Conservation (phyloP, 225 moss, liverwort and hornwort species). For the Sphagnum tenellum region DNA sequence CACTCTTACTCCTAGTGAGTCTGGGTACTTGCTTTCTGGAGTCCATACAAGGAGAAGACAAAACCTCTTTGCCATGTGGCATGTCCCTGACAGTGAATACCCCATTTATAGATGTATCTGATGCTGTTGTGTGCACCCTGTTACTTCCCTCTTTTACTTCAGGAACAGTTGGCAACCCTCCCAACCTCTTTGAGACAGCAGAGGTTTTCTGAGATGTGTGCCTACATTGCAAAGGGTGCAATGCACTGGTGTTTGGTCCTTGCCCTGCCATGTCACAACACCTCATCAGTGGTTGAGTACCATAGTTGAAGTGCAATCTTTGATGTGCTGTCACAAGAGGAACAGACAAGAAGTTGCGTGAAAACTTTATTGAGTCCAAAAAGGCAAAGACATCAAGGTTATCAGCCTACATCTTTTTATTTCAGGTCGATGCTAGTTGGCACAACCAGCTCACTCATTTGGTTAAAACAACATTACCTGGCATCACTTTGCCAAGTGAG, state of each 20-base stretch:
- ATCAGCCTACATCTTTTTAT: no score
- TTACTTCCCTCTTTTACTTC: slow-evolving; percentile 27
- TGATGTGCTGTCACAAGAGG: no score
- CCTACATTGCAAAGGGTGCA: slow-evolving; percentile 17
- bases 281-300: no score
- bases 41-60: slow-evolving; percentile 6
- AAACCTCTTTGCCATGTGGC: slow-evolving; percentile 21
- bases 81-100: slow-evolving; percentile 33
- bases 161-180: slow-evolving; percentile 22
- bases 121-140: slow-evolving; percentile 12
- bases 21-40: slow-evolving; percentile 15
- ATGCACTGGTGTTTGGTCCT: slow-evolving; percentile 16
- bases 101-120: slow-evolving; percentile 11
- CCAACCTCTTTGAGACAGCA: slow-evolving; percentile 11
- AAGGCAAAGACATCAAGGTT: no score
- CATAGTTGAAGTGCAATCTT: no score
- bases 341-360: no score
- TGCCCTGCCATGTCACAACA: slow-evolving; percentile 22
- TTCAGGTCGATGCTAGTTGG: no score
- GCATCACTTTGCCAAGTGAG: slow-evolving; percentile 72
- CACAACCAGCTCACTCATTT: no score
- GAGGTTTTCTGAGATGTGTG: slow-evolving; percentile 15
- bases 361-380: no score
- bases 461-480: slow-evolving; percentile 36
- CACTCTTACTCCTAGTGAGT: slow-evolving; percentile 43